Conservation (phyloP, 345 rosid species). For the Citrus australasica region DNA sequence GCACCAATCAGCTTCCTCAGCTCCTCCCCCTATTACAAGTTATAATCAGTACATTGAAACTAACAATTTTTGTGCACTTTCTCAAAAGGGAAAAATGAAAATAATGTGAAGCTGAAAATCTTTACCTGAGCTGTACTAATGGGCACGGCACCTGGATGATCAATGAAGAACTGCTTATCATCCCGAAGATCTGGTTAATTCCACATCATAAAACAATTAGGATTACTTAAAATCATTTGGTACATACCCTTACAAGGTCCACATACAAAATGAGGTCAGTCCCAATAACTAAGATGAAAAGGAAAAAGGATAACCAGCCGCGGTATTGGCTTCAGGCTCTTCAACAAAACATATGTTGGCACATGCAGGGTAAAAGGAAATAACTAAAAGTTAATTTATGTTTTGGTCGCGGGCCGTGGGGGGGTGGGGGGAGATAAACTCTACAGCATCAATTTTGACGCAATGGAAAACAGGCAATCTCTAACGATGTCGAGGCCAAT, state of each 20-base stretch:
- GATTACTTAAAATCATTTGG: conserved; percentile 1
- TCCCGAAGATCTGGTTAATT: conserved; percentile 77
- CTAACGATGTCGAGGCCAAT: neutral
- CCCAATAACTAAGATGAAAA: neutral
- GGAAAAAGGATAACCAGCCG: neutral
- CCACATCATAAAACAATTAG: conserved; percentile 20
- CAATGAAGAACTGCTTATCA: conserved; percentile 79
- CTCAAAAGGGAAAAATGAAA: neutral
- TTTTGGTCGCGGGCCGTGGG: no score
- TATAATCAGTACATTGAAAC: neutral
- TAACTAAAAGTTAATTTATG: no score
- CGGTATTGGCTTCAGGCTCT: neutral
- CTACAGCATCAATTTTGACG: neutral
- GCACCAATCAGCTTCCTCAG: conserved; percentile 75
- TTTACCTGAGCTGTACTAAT: conserved; percentile 69
- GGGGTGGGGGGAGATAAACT: no score
- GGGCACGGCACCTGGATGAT: conserved; percentile 95
- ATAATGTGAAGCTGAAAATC: neutral
- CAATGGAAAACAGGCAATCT: no score
- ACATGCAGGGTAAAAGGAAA: neutral
- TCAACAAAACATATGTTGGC: neutral
- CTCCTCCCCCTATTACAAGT: conserved; percentile 68
- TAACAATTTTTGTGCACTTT: neutral
- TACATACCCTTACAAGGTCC: neutral
- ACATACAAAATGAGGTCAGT: neutral